Percentiles rank a stretch among this genome's conserved stretches.
These are phyloP conservation scores for Pezicula carpinea DNA, from an alignment of 2,329 filamentous ascomycete genomes.

Conservation along the genomic window DNA sequence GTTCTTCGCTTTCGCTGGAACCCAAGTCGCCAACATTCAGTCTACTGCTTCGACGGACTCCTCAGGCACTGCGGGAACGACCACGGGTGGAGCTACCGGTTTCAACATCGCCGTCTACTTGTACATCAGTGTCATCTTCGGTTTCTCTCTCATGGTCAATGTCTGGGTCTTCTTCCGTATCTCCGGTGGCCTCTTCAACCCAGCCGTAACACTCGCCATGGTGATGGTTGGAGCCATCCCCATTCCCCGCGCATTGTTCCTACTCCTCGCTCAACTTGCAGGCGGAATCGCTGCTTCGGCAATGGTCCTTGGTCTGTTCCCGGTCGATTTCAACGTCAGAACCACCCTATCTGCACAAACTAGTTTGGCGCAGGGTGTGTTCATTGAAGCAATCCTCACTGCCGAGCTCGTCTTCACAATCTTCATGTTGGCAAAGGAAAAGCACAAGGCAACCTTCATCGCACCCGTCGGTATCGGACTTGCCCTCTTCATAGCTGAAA, in stretches of 20 bases:
- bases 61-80: constrained; percentile 27
- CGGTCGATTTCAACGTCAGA: constrained; percentile 29
- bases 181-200: constrained; percentile 48
- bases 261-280: constrained; percentile 31
- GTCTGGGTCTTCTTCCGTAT: constrained; percentile 51
- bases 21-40: constrained; percentile 25
- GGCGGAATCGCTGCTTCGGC: constrained; percentile 34
- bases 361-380: constrained; percentile 39
- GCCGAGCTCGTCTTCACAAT: constrained; percentile 44
- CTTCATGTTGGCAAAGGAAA: constrained; percentile 45
- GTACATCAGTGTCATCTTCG: constrained; percentile 29
- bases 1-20: constrained; percentile 29
- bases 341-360: constrained; percentile 37
- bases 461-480: constrained; percentile 42
- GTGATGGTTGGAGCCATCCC: constrained; percentile 30
- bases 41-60: constrained; percentile 21
- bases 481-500: constrained; percentile 40
- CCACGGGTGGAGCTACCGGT: constrained; percentile 37
- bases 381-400: constrained; percentile 45
- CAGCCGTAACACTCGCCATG: constrained; percentile 36
- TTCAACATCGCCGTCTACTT: constrained; percentile 38
- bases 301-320: constrained; percentile 34
- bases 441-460: constrained; percentile 41
- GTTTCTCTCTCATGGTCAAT: constrained; percentile 41
- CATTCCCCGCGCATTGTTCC: constrained; percentile 24